Conservation (phyloP, 345 rosid genomes). For the Citrus reticulata region DNA sequence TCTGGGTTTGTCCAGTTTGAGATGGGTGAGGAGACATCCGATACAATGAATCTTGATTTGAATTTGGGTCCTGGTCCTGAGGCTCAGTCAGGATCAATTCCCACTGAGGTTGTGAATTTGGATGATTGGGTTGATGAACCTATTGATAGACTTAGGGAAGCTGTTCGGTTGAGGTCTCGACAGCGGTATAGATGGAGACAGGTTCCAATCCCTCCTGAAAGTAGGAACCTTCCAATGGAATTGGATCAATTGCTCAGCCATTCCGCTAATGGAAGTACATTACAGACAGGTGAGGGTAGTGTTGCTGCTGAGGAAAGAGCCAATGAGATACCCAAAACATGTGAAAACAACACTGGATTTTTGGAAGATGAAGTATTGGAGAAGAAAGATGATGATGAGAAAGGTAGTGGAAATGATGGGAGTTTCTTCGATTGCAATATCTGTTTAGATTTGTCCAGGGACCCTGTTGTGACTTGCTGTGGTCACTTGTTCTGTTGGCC, state of each 20-base stretch:
- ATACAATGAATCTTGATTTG: constrained; percentile 94
- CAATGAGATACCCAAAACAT: constrained; percentile 51
- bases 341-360: constrained; percentile 64
- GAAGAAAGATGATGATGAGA: constrained; percentile 54
- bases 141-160: constrained; percentile 50
- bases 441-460: constrained; percentile 76
- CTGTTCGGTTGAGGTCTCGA: constrained; percentile 50
- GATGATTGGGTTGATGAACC: constrained; percentile 60
- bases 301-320: constrained; percentile 66
- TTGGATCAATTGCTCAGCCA: constrained; percentile 51
- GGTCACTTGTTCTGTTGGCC: constrained; percentile 98
- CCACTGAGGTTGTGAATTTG: constrained; percentile 47
- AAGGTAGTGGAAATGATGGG: constrained; percentile 54
- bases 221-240: constrained; percentile 52
- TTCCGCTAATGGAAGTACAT: constrained; percentile 36
- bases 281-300: constrained; percentile 93
- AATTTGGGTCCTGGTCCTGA: constrained; percentile 89
- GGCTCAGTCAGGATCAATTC: constrained; percentile 36
- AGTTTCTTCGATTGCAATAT: constrained; percentile 82
- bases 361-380: constrained; percentile 48
- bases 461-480: constrained; percentile 91
- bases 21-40: constrained; percentile 75
- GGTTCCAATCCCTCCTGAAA: constrained; percentile 40
- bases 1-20: constrained; percentile 17
- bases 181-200: constrained; percentile 56